phyloP scores from a whole-genome alignment of 2,329 filamentous ascomycete species.

The Fonsecaea monophora region DNA sequence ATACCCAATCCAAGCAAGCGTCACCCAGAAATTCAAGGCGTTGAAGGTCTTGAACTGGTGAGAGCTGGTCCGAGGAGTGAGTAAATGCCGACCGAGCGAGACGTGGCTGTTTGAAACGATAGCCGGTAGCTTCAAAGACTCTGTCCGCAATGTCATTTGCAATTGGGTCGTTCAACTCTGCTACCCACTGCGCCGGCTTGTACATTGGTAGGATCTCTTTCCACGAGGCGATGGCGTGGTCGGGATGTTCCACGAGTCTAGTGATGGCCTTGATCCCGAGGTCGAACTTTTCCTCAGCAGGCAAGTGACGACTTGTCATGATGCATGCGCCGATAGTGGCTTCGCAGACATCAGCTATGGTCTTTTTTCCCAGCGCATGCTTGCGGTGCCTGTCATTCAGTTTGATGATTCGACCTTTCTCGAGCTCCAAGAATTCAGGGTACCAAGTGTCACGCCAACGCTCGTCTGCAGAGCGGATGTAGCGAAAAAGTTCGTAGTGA shows the following conservation, averaged over 20 bases:
- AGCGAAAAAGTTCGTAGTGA: conserved; percentile 69
- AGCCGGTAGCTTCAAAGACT: conserved; percentile 66
- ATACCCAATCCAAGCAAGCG: conserved; percentile 82
- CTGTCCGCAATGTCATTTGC: conserved; percentile 72
- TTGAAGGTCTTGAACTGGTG: conserved; percentile 86
- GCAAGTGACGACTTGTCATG: conserved; percentile 59
- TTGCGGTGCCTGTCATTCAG: conserved; percentile 47
- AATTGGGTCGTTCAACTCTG: conserved; percentile 59
- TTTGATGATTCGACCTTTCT: conserved; percentile 69
- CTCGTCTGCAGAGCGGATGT: conserved; percentile 74
- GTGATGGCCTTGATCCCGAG: conserved; percentile 65
- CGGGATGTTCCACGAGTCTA: conserved; percentile 68
- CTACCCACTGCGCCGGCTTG: conserved; percentile 33
- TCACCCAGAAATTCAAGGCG: conserved; percentile 92
- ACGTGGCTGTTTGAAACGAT: conserved; percentile 75
- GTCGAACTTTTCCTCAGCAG: conserved; percentile 58
- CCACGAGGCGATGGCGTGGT: conserved; percentile 74
- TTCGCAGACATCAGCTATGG: conserved; percentile 92
- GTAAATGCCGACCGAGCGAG: conserved; percentile 84
- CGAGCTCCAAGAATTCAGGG: conserved; percentile 75
- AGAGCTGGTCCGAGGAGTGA: conserved; percentile 81
- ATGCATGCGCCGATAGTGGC: conserved; percentile 87
- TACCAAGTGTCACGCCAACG: conserved; percentile 85
- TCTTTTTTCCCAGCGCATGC: conserved; percentile 83
- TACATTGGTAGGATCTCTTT: conserved; percentile 68